Percentiles rank a stretch among this genome's conserved stretches.
phyloP scores from a whole-genome alignment of 2,329 filamentous ascomycete genomes.

The Ophiocordyceps unilateralis region DNA sequence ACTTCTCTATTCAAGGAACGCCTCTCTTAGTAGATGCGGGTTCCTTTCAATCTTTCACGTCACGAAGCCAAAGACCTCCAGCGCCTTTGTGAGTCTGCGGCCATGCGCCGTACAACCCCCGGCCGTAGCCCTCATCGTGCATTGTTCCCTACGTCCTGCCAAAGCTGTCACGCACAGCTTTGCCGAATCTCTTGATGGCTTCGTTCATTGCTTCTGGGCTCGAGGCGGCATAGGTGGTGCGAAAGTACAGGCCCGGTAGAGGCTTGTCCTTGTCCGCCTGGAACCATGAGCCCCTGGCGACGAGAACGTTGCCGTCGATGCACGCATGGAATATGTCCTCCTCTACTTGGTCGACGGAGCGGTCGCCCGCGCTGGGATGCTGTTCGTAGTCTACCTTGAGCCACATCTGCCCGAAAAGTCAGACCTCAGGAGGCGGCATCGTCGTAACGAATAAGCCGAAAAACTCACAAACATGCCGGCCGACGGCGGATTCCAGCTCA shows the following conservation, averaged over 20 bases:
- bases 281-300: conserved; percentile 86
- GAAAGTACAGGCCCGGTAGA: conserved; percentile 60
- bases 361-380: conserved; percentile 41
- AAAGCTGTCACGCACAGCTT: conserved; percentile 47
- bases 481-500: conserved; percentile 61
- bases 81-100: too few species aligned
- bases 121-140: too few species aligned
- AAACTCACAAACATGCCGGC: conserved; percentile 84
- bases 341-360: conserved; percentile 51
- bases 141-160: conserved; percentile 6
- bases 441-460: not conserved
- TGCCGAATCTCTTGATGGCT: conserved; percentile 60
- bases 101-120: too few species aligned
- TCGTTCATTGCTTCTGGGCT: conserved; percentile 51
- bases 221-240: conserved; percentile 77
- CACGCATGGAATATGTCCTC: conserved; percentile 69
- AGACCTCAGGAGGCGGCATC: not conserved
- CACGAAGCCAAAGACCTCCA: too few species aligned
- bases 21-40: too few species aligned
- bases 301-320: conserved; percentile 60
- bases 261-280: conserved; percentile 49
- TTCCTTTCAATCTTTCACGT: too few species aligned
- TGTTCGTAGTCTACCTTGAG: conserved; percentile 47
- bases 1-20: too few species aligned
- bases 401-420: conserved; percentile 40